These are phyloP conservation scores for Fusarium nurragi DNA, from an alignment of 2,329 filamentous ascomycete genomes.

Conservation along the genomic window DNA sequence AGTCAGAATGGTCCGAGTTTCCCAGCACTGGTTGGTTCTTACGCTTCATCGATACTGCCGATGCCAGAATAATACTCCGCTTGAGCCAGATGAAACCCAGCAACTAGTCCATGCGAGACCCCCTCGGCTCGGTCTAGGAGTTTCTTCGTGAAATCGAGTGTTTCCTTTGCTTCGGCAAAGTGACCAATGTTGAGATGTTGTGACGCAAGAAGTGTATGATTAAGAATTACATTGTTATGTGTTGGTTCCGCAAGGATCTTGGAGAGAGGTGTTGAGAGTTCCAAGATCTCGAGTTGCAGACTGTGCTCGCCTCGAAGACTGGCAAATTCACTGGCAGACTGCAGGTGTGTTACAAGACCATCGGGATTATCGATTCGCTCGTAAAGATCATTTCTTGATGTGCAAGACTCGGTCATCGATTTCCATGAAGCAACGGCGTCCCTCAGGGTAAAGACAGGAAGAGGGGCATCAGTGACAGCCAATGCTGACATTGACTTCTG, in stretches of 20 bases:
- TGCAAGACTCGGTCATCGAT: slow-evolving; percentile 51
- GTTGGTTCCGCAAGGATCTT: slow-evolving; percentile 47
- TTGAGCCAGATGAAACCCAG: slow-evolving; percentile 72
- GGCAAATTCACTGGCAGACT: slow-evolving; percentile 61
- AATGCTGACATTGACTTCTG: slow-evolving; percentile 57
- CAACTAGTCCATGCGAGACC: slow-evolving; percentile 53
- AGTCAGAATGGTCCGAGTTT: slow-evolving; percentile 18
- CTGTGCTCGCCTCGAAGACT: slow-evolving; percentile 60
- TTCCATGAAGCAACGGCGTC: slow-evolving; percentile 58
- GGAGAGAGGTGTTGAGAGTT: slow-evolving; percentile 57
- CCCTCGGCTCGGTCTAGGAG: slow-evolving; percentile 53
- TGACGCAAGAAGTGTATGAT: slow-evolving; percentile 59
- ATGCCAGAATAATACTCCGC: slow-evolving; percentile 78
- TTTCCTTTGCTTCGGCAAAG: slow-evolving; percentile 58
- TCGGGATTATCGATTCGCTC: slow-evolving; percentile 60
- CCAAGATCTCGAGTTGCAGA: slow-evolving; percentile 58
- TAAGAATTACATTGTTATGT: slow-evolving; percentile 55
- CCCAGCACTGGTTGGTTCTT: slow-evolving; percentile 20
- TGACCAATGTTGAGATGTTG: slow-evolving; percentile 65
- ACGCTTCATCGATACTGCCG: slow-evolving; percentile 71
- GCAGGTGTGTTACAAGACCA: slow-evolving; percentile 59
- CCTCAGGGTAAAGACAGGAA: slow-evolving; percentile 47
- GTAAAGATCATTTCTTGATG: slow-evolving; percentile 54
- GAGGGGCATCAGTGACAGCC: slow-evolving; percentile 48
- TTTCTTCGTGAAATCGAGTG: slow-evolving; percentile 67